Evolutionary conservation across 257 asterid species (phyloP).

Genomic region (Osmanthus fragrans): DNA sequence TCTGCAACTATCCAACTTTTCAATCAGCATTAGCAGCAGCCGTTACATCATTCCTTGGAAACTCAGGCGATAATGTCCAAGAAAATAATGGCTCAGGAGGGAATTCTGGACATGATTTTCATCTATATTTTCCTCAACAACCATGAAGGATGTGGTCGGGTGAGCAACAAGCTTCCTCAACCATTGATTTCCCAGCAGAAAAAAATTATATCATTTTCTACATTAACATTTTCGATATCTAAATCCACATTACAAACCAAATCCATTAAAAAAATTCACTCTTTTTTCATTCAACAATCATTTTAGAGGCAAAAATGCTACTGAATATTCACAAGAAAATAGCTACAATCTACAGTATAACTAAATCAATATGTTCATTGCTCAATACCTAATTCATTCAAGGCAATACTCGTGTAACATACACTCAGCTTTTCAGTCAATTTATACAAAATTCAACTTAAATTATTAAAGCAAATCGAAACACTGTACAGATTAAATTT

Average conservation of each 20-base stretch:
- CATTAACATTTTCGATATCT: conserved; percentile 20
- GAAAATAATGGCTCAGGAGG: conserved; percentile 14
- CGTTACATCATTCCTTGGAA: conserved; percentile 39
- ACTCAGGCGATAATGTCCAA: neutral
- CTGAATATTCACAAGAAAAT: no score
- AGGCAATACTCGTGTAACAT: no score
- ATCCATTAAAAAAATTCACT: no score
- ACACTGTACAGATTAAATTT: no score
- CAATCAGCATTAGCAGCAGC: conserved; percentile 48
- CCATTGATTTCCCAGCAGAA: conserved; percentile 19
- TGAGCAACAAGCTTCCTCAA: conserved; percentile 30
- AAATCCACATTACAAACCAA: conserved; percentile 10
- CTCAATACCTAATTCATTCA: no score
- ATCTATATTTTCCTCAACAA: conserved; percentile 29
- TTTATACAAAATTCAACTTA: no score
- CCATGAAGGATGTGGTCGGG: conserved; percentile 23
- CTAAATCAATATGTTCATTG: no score
- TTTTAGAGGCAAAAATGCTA: no score
- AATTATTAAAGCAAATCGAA: no score
- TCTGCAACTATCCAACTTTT: conserved; percentile 37
- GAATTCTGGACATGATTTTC: conserved; percentile 22
- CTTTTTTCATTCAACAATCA: no score
- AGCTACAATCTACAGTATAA: no score
- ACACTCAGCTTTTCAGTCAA: no score
- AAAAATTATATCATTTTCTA: conserved; percentile 15